Conservation (phyloP, 2,329 filamentous ascomycete species). For the Paecilomyces sp. region DNA sequence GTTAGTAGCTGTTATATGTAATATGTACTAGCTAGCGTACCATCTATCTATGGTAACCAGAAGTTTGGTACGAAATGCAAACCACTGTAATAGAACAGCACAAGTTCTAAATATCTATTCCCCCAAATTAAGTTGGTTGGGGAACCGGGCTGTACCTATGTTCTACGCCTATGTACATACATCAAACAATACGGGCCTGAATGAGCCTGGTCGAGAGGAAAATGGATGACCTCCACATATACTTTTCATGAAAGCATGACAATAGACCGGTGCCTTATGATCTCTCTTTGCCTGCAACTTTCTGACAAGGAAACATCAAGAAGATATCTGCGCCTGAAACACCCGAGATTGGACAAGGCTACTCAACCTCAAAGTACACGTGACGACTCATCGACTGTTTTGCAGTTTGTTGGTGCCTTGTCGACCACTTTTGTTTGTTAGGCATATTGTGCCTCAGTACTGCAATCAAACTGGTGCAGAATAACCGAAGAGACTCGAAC, state of each 20-base stretch:
- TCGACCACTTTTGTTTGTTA: neutral
- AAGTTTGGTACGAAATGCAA: neutral
- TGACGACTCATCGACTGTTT: neutral
- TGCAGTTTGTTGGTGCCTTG: neutral
- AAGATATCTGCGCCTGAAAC: neutral
- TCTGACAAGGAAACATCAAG: neutral
- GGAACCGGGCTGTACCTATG: neutral
- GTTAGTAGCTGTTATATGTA: neutral
- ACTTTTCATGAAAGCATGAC: neutral
- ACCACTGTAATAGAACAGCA: neutral
- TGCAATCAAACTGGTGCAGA: neutral
- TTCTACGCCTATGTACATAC: neutral
- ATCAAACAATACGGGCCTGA: neutral
- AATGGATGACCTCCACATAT: neutral
- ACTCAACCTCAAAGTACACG: neutral
- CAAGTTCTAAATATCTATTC: neutral
- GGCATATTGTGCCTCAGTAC: neutral
- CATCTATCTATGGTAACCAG: neutral
- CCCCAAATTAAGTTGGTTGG: neutral
- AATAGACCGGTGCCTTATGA: neutral
- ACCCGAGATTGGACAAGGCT: neutral
- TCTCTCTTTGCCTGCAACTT: neutral
- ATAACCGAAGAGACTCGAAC: neutral
- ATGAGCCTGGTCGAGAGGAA: neutral
- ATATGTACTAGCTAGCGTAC: too few species aligned